These are phyloP conservation scores for Starmerella scarabaei DNA, from an alignment of 805 yeast genomes.

Conservation along the genomic window DNA sequence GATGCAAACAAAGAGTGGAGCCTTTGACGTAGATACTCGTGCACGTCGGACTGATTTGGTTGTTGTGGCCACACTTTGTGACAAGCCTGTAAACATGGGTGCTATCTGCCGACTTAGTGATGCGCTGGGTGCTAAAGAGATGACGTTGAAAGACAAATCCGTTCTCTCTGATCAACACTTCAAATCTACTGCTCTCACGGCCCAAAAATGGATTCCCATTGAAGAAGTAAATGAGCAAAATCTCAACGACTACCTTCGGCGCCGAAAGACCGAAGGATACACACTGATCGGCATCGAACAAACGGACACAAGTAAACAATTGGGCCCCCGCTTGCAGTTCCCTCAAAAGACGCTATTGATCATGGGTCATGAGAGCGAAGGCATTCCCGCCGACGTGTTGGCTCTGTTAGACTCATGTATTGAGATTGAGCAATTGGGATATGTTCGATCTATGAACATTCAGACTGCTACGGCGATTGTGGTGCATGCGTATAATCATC, in stretches of 20 bases:
- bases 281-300: slow-evolving; percentile 84
- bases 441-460: slow-evolving; percentile 87
- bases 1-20: slow-evolving; percentile 80
- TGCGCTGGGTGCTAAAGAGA: slow-evolving; percentile 74
- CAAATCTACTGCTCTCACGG: slow-evolving; percentile 82
- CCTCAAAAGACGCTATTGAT: slow-evolving; percentile 68
- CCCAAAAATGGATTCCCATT: slow-evolving; percentile 94
- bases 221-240: slow-evolving; percentile 50
- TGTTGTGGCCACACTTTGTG: slow-evolving; percentile 83
- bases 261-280: slow-evolving; percentile 61
- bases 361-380: slow-evolving; percentile 79
- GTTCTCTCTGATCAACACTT: slow-evolving; percentile 58
- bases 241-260: slow-evolving; percentile 43
- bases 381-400: slow-evolving; percentile 74
- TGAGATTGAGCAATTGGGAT: slow-evolving; percentile 85
- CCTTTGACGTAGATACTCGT: slow-evolving; percentile 52
- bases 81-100: slow-evolving; percentile 84
- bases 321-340: slow-evolving; percentile 51
- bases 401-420: slow-evolving; percentile 76
- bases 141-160: slow-evolving; percentile 60
- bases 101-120: slow-evolving; percentile 90
- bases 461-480: slow-evolving; percentile 94
- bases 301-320: slow-evolving; percentile 72
- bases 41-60: slow-evolving; percentile 64
- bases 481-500: slow-evolving; percentile 64